Conservation (phyloP, 768 basidiomycete species). For the Tricholoma saponaceum region DNA sequence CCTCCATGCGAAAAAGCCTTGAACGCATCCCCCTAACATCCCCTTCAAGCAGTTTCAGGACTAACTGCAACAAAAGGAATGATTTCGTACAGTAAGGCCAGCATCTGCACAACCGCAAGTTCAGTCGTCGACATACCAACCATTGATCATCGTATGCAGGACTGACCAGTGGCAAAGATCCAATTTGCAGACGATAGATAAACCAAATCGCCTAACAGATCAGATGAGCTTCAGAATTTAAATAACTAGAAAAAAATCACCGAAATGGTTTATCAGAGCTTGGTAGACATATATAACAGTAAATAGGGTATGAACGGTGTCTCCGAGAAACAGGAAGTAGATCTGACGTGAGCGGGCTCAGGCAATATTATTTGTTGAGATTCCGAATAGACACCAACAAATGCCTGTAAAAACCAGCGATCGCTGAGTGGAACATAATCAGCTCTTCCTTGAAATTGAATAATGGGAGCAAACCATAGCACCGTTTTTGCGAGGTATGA, state of each 20-base stretch:
- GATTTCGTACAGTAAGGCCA: conserved; percentile 9
- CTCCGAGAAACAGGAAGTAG: conserved; percentile 38
- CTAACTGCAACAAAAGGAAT: neutral
- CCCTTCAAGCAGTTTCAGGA: conserved; percentile 2
- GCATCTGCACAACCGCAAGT: conserved; percentile 5
- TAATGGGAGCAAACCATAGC: neutral
- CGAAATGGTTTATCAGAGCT: conserved; percentile 42
- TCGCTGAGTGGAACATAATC: conserved; percentile 27
- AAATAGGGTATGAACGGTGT: conserved; percentile 44
- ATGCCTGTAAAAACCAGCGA: conserved; percentile 38
- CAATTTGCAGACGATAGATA: conserved; percentile 7
- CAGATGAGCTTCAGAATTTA: neutral
- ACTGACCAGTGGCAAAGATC: conserved; percentile 10
- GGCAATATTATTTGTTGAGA: neutral
- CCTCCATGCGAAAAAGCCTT: conserved; percentile 19
- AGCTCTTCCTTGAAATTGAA: neutral
- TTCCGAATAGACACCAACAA: conserved; percentile 27
- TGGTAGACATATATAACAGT: conserved; percentile 43
- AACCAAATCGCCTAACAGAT: neutral
- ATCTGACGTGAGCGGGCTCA: conserved; percentile 25
- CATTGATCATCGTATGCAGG: neutral
- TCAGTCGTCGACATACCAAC: neutral
- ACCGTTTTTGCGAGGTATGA: conserved; percentile 30
- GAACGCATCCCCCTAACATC: conserved; percentile 10
- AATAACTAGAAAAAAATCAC: conserved; percentile 20